A percentile compares a stretch with the other conserved stretches of the same genome.
These are phyloP conservation scores for Leishmania mexicana DNA, from an alignment of 208 protist species.

Conservation along the genomic window DNA sequence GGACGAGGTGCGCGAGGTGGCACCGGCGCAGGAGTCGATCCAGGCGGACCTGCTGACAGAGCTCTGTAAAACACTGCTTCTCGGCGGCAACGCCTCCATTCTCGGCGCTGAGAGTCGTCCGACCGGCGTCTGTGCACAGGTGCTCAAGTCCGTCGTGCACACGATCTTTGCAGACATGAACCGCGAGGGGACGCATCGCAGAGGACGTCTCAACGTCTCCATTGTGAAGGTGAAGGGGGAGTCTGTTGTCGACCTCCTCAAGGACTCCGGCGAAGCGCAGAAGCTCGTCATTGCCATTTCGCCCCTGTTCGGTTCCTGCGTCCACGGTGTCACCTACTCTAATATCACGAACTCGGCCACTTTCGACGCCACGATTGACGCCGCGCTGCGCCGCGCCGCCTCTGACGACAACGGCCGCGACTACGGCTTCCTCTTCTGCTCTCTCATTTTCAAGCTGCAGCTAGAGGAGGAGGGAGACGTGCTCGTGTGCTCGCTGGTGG, in stretches of 20 bases:
- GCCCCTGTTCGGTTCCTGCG: constrained; percentile 79
- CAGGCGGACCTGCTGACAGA: constrained; percentile 55
- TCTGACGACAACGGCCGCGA: constrained; percentile 44
- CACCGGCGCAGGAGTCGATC: constrained; percentile 30
- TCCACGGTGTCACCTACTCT: constrained; percentile 62
- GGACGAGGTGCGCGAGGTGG: constrained; percentile 70
- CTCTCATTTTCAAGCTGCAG: constrained; percentile 71
- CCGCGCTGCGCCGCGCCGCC: constrained; percentile 37
- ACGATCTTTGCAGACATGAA: constrained; percentile 51
- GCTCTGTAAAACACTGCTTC: constrained; percentile 58
- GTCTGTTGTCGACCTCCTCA: constrained; percentile 61
- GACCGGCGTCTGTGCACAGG: constrained; percentile 44
- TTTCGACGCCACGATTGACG: constrained; percentile 60
- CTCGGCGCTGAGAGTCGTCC: constrained; percentile 69
- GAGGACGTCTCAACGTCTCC: constrained; percentile 54
- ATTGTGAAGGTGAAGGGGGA: constrained; percentile 75
- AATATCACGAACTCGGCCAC: constrained; percentile 31
- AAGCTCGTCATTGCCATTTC: constrained; percentile 83
- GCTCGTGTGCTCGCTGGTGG: constrained; percentile 68
- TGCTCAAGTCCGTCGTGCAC: constrained; percentile 65
- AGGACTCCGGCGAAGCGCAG: constrained; percentile 35
- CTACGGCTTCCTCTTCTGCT: constrained; percentile 68
- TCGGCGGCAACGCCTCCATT: constrained; percentile 73
- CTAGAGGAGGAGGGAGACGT: constrained; percentile 64
- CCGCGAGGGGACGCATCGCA: constrained; percentile 21